Evolutionary conservation across 345 rosid species (phyloP).

Genomic region (Toxicodendron radicans): DNA sequence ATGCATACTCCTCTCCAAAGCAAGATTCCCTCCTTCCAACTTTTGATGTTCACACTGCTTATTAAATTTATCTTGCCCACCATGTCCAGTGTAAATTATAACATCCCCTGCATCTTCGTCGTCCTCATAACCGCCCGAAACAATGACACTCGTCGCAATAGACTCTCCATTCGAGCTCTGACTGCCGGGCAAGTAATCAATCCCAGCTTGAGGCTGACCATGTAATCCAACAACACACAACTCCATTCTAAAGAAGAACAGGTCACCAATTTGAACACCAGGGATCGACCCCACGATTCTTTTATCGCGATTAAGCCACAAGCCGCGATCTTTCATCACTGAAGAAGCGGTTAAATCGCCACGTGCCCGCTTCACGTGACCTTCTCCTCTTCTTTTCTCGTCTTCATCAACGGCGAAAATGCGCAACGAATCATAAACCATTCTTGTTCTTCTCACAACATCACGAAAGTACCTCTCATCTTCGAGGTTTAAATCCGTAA

Average conservation of each 20-base stretch:
- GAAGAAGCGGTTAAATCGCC: constrained; percentile 61
- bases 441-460: constrained; percentile 55
- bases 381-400: constrained; percentile 30
- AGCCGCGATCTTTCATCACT: constrained; percentile 51
- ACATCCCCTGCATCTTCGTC: constrained; percentile 77
- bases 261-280: constrained; percentile 71
- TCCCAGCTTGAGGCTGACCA: constrained; percentile 86
- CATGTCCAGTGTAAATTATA: constrained; percentile 79
- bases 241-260: constrained; percentile 82
- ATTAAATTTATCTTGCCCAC: constrained; percentile 73
- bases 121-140: constrained; percentile 89
- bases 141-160: constrained; percentile 81
- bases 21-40: constrained; percentile 89
- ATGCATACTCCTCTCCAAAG: constrained; percentile 78
- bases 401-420: constrained; percentile 47
- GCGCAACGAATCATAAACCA: constrained; percentile 64
- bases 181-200: constrained; percentile 63
- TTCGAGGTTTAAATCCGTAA: constrained; percentile 54
- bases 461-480: constrained; percentile 63
- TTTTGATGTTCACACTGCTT: constrained; percentile 71
- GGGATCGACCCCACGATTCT: constrained; percentile 86
- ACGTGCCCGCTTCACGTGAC: constrained; percentile 39
- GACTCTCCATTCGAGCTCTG: constrained; percentile 80
- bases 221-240: constrained; percentile 79
- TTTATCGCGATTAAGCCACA: constrained; percentile 82